phyloP scores from a whole-genome alignment of 2,329 filamentous ascomycete species.

The Chaetomiaceae sp. region DNA sequence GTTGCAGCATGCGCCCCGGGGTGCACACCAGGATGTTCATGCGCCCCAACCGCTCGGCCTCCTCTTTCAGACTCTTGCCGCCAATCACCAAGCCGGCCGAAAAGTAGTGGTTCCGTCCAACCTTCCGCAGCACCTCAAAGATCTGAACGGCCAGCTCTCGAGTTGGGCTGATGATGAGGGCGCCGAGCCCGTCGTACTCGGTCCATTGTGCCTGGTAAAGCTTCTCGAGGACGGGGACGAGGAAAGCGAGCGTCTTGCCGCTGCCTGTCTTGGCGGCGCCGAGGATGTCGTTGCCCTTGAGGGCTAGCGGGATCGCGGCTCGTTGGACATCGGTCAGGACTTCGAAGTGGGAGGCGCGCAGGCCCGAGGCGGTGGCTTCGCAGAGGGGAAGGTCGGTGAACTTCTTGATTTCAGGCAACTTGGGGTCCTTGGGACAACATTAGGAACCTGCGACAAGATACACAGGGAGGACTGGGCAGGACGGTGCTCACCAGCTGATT shows the following conservation, averaged over 20 bases:
- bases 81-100: conserved; percentile 92
- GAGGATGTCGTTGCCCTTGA: conserved; percentile 83
- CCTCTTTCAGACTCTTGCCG: conserved; percentile 82
- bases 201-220: conserved; percentile 87
- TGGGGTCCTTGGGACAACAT: conserved; percentile 48
- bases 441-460: background rate
- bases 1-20: conserved; percentile 89
- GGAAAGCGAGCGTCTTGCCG: conserved; percentile 90
- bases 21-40: conserved; percentile 99
- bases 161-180: conserved; percentile 88
- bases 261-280: conserved; percentile 94
- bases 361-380: conserved; percentile 69
- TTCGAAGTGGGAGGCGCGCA: conserved; percentile 84
- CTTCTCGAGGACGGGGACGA: conserved; percentile 88
- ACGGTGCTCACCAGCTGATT: conserved; percentile 16
- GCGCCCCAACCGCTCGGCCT: conserved; percentile 74
- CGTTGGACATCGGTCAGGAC: conserved; percentile 88
- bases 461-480: background rate
- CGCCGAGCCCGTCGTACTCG: conserved; percentile 84
- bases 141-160: conserved; percentile 95
- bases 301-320: conserved; percentile 78
- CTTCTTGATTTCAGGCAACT: conserved; percentile 54
- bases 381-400: conserved; percentile 88
- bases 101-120: conserved; percentile 84
- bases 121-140: conserved; percentile 86